Base-by-base conservation (phyloP, 1,284 basidiomycete species). In the Takashimella koratensis region DNA sequence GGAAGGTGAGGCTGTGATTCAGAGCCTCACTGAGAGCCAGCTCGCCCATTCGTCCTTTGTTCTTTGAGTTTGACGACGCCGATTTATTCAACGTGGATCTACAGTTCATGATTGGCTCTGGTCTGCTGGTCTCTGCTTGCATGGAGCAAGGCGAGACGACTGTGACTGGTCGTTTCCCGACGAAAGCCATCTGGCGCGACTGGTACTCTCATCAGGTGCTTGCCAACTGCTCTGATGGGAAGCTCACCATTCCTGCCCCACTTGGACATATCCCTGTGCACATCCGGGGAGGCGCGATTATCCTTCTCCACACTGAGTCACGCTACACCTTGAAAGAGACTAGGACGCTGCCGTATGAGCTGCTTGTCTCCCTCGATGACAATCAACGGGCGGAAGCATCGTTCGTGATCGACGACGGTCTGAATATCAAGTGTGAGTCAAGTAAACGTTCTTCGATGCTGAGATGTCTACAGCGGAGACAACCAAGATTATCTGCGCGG, bases 121-220 rank as follows among this genome's bases (percentile, higher is more conserved):
- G 83, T 58, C 79, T 90, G 40, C 80, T 90, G 25, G 82, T 90
- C 40, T 86, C 87, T 0, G 87, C 87, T 1, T 87, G 88, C 0
- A 68, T 87, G 36, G 75, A 76, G 2, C 84, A 86, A 0, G 86
- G 82, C 53, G 79, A 77, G 19, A 78, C 77, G 2, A 77, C 77
- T 6, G 83, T 84, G 16, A 64, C 75, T 12, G 76, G 80, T 67
- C 54, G 64, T 54, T 64, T 67, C 49, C 70, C n/a, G n/a, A n/a
- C 69, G 3, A 82, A 82, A 16, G 75, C 72, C 13, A 80, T 82
- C 0, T 74, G 79, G 53, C 90, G 85, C 51, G 86, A 89, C 71
- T 87, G 85, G 82, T 88, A 84, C 73, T 86, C 84, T 0, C 84
- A 86, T 63, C 76, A 81, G 36, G 39, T 79, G 82, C 42, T 73